Evolutionary conservation across 2,329 filamentous ascomycete genomes (phyloP), one percentile per base, ranked within the genome.

Genomic region (Aspergillus hortae): DNA sequence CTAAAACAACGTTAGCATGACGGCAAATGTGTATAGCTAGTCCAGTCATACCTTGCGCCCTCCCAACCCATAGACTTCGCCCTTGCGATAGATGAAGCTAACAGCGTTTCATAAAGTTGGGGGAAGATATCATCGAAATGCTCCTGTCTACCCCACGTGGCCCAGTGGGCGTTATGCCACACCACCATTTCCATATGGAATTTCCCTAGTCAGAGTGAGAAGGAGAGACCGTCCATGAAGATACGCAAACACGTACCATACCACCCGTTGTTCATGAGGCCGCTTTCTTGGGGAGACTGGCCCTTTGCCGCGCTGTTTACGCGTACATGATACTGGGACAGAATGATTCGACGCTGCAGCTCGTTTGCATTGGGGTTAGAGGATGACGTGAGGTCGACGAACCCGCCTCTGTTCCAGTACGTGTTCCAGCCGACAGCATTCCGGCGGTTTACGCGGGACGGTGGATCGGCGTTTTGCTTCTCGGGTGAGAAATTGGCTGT

Each of bases 151-250:
- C 56, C 56, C 56, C 56, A 57, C 4, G 56, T 57, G 4, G 46
- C 53, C 56, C 53, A 57, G 30, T 57, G 56, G 3, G 56, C 56
- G 33, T 52, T 57, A 17, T 57, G 56, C 56, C 56, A 57, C 1
- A 57, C 46, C 1, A 57, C 53, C 56, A 57, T 57, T 38, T 57
- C 56, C 56, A 57, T 57, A 14, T 57, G 56, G 27, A 57, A 57
- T 12, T 57, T 57, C 2, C 54, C 54, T 56, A 7, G 1, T 6
- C 1, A 27, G 7, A 21, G 3, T 21, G 7, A 46, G 17, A 6
- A 7, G 36, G 17, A 32, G 7, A 2, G 14, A 21, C 3, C 4
- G 44, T 17, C 5, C 5, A 36, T 17, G 12, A 38, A 1, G 17
- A n/a, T 6, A 11, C 19, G 2, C 4, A 35, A 6, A 4, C 4